These are phyloP conservation scores for Penicillium longicatenatum DNA, from an alignment of 495 filamentous ascomycete species.

Conservation along the genomic window DNA sequence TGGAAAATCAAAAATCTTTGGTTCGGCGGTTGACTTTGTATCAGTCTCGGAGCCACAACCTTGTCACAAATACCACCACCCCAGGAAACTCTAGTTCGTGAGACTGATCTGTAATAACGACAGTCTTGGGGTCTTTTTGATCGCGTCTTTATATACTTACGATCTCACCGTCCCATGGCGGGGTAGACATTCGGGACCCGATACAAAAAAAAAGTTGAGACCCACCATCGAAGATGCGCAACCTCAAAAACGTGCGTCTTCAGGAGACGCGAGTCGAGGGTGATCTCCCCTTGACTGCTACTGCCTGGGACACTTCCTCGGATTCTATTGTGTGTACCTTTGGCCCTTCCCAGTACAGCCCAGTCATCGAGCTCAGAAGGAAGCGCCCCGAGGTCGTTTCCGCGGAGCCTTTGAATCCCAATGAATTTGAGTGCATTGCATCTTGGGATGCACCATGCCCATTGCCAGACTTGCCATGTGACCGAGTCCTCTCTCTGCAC, in stretches of 20 bases:
- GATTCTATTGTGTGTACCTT: slow-evolving; percentile 74
- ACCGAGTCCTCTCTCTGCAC: slow-evolving; percentile 75
- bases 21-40: slow-evolving; percentile 31
- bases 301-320: slow-evolving; percentile 73
- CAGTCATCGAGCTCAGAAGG: slow-evolving; percentile 64
- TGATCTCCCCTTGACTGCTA: slow-evolving; percentile 63
- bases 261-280: slow-evolving; percentile 56
- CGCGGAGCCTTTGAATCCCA: slow-evolving; percentile 37
- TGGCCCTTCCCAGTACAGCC: slow-evolving; percentile 64
- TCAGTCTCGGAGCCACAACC: slow-evolving; percentile 24
- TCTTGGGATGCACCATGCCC: slow-evolving; percentile 85
- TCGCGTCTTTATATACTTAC: slow-evolving; percentile 6
- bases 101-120: not conserved
- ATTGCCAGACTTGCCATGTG: slow-evolving; percentile 65
- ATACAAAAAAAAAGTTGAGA: slow-evolving; percentile 28
- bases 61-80: slow-evolving; percentile 12
- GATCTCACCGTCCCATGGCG: slow-evolving; percentile 38
- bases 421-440: slow-evolving; percentile 59
- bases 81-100: not conserved
- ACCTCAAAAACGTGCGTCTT: slow-evolving; percentile 72
- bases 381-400: slow-evolving; percentile 41
- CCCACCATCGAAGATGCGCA: slow-evolving; percentile 63
- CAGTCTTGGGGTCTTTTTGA: slow-evolving; percentile 6
- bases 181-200: slow-evolving; percentile 33
- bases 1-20: slow-evolving; percentile 49